Evolutionary conservation across 257 asterid genomes (phyloP), one percentile per base, ranked within the genome.

Genomic region (Fraxinus americana): DNA sequence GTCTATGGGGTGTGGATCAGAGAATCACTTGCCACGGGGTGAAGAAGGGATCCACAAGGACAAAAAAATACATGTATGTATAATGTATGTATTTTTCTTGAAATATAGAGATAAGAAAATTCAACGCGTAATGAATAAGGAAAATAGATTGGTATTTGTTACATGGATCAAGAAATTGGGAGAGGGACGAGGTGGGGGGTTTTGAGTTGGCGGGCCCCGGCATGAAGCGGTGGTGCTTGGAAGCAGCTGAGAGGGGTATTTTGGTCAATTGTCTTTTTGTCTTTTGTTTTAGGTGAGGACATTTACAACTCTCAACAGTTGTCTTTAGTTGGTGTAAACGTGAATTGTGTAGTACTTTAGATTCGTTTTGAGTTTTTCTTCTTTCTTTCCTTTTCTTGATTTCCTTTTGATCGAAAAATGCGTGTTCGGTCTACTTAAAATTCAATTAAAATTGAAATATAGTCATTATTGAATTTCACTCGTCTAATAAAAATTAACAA

Each of bases 101-200:
- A 9, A 17, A 61, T 61, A 69, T 17, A 8, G 27, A 25, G 16
- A 27, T 1, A 71, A 61, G 88, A 80, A 82, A 83, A 79, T 86
- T 84, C 87, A 87, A 81, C 81, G 82, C 88, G 87, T 84, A 82
- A 76, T 80, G 79, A 83, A 76, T 78, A 88, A 89, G 92, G 78
- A 82, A 82, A 80, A 81, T 69, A 71, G 90, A 72, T 78, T 75
- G 67, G 80, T 79, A 63, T 63, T 63, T 63, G 69, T 35, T 3
- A 63, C 75, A 45, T 63, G 73, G 68, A 65, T 48, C 77, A 59
- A 63, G 23, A 25, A 71, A 23, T 6, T 43, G 41, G 2, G 34
- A 68, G 67, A 61, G 77, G 74, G 29, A 83, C 34, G 73, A 77
- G 61, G 4, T 29, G 57, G 36, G 79, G 63, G 4, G 3, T n/a